A percentile compares a stretch with the other conserved stretches of the same genome.
Evolutionary conservation across 1,139 yeast genomes (phyloP).

Genomic region (Debaryomycetaceae sp.): DNA sequence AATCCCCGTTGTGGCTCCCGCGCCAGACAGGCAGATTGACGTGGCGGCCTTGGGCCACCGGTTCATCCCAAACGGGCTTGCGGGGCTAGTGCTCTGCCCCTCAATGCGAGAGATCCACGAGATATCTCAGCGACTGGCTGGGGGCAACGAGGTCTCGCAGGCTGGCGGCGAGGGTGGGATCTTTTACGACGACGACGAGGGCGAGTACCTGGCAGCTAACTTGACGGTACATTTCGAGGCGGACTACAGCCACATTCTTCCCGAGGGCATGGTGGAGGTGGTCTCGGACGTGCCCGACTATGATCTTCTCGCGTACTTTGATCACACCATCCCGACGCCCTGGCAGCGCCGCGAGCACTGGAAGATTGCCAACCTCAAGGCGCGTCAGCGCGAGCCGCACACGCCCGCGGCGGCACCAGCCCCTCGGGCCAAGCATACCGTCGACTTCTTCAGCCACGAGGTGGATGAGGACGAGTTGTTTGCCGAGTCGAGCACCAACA

Average conservation of each 20-base stretch:
- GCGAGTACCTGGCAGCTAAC: constrained; percentile 3
- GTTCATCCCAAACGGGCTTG: constrained; percentile 13
- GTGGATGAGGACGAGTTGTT: constrained; percentile 9
- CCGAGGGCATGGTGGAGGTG: background rate
- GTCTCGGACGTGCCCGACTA: constrained; percentile 8
- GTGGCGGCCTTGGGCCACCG: constrained; percentile 16
- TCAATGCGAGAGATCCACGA: constrained; percentile 5
- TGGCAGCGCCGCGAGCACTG: constrained; percentile 6
- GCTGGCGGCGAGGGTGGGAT: constrained; percentile 3
- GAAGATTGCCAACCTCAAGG: constrained; percentile 6
- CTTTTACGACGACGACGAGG: constrained; percentile 6
- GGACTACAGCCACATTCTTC: background rate
- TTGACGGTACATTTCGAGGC: constrained; percentile 5
- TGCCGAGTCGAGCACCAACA: constrained; percentile 6
- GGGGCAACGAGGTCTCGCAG: background rate
- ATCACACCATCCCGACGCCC: constrained; percentile 6
- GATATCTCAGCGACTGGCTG: background rate
- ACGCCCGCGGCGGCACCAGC: background rate
- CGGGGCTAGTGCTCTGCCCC: constrained; percentile 5
- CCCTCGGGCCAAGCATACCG: background rate
- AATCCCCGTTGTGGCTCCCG: too few relatives aligned
- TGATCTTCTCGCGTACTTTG: constrained; percentile 11
- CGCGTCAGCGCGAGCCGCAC: background rate
- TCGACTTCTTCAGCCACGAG: constrained; percentile 6
- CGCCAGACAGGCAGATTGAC: constrained; percentile 11